Conservation (phyloP, 176 grass and related monocot species). For the Oryza meridionalis region DNA sequence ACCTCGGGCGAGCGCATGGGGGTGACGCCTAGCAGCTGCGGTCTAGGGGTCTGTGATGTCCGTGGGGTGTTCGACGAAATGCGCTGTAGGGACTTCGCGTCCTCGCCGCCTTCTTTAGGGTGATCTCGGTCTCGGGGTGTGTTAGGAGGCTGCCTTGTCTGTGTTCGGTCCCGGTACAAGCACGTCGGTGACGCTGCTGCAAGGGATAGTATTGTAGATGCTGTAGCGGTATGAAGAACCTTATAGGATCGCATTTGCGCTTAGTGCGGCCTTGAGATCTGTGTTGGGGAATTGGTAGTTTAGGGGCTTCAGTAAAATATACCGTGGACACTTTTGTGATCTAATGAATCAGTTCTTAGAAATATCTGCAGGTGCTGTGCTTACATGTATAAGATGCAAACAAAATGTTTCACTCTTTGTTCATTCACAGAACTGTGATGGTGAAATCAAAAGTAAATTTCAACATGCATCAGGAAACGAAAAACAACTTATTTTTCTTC, state of each 20-base stretch:
- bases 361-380: too few species aligned
- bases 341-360: too few species aligned
- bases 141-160: not conserved
- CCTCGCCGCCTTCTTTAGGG: not conserved
- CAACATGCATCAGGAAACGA: too few species aligned
- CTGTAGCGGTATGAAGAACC: not conserved
- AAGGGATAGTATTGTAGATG: not conserved
- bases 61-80: constrained; percentile 33
- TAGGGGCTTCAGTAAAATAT: too few species aligned
- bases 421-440: not conserved
- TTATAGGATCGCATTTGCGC: not conserved
- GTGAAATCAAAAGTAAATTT: not conserved
- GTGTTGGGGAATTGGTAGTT: too few species aligned
- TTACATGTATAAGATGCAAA: too few species aligned
- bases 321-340: too few species aligned
- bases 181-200: not conserved
- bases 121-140: not conserved
- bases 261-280: not conserved
- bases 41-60: not conserved
- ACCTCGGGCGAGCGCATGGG: too few species aligned
- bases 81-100: not conserved
- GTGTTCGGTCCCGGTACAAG: too few species aligned
- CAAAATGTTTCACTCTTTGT: too few species aligned
- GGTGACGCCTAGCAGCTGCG: not conserved
- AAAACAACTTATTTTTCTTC: not conserved